Evolutionary conservation across 805 yeast genomes (phyloP), one percentile per base, ranked within the genome.

Genomic region (Wickerhamomyces queroliae): DNA sequence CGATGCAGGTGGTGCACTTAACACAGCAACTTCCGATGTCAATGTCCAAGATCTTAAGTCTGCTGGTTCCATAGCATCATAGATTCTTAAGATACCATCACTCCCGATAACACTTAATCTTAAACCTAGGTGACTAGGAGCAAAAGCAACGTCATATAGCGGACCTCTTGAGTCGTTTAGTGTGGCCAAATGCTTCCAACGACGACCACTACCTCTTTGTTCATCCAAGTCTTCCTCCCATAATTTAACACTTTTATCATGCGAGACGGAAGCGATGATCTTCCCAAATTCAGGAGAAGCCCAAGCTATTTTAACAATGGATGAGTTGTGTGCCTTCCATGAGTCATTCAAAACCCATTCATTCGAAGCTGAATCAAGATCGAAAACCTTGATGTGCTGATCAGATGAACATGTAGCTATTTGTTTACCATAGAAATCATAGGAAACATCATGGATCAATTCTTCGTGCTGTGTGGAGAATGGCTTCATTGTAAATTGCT

Each of bases 391-490:
- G 45, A 93, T 75, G 54, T 87, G 95, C 53, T 90, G 96, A 62
- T 93, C 99, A 0, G 95, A 86, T 4, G 96, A 87, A 43, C 95
- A 90, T 0, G 97, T 91, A 2, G 98, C 99, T 41, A 93, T 69
- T 45, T 89, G 86, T 39, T 80, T 78, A 2, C 99, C 98, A 56
- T 91, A 91, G 62, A 83, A 91, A 61, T 93, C 96, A 61, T 90
- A 93, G 17, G 87, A 80, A 19, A 90, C 78, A 53, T 90, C 96
- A 50, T 90, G 95, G 33, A 91, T 79, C 40, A 91, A 71, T 59
- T 93, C 99, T 53, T 88, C 95, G 59, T 93, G 98, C 26, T 95
- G 95, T 0, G 96, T 84, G 13, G 81, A 71, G 51, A 91, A 83
- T 4, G 96, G 88, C 52, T 78, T 80, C 72, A 74, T 49, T 38